Base-by-base conservation (phyloP, 1,139 yeast species). In the Zygosaccharomyces sapae region DNA sequence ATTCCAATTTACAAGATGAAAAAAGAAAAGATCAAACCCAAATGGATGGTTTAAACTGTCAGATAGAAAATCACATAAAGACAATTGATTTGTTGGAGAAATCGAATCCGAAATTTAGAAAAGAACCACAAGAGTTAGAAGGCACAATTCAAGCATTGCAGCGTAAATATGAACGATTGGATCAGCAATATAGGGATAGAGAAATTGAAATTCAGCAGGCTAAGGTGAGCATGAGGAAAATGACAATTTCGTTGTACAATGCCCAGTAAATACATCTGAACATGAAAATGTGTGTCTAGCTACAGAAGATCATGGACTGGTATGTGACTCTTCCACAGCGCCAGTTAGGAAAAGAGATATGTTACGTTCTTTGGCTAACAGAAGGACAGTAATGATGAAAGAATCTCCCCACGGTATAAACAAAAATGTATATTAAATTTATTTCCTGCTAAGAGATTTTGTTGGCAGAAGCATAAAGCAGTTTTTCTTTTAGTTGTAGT, bases 141-240 rank as follows among this genome's bases (percentile, higher is more conserved):
- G 24, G 24, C 5, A 37, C 22, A 10, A n/a, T 22, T 16, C 12
- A 37, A 4, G 22, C 18, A 8, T 24, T 24, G 16, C 30, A n/a
- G 12, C 10, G 10, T 8, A 37, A 37, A 24, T 19, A 37, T 22
- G 29, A 37, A 4, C 27, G 4, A 20, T 13, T 37, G 20, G 20
- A 13, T 5, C 10, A 37, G 13, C 18, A 37, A 25, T 37, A 20
- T 20, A 24, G 13, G 20, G 4, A 18, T n/a, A 27, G 29, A 24
- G 31, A 37, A 7, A 5, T 8, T n/a, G 40, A 37, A 12, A 37
- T 37, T 25, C 40, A 37, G 18, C 40, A 37, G 18, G 40, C 40
- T 19, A 37, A 19, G 9, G 12, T 19, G 5, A 37, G 30, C 16
- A 24, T 37, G 40, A 37, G 40, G n/a, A 9, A 25, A 30, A 37